Evolutionary conservation across 2,329 filamentous ascomycete genomes (phyloP).

Genomic region (Apiospora aurea): DNA sequence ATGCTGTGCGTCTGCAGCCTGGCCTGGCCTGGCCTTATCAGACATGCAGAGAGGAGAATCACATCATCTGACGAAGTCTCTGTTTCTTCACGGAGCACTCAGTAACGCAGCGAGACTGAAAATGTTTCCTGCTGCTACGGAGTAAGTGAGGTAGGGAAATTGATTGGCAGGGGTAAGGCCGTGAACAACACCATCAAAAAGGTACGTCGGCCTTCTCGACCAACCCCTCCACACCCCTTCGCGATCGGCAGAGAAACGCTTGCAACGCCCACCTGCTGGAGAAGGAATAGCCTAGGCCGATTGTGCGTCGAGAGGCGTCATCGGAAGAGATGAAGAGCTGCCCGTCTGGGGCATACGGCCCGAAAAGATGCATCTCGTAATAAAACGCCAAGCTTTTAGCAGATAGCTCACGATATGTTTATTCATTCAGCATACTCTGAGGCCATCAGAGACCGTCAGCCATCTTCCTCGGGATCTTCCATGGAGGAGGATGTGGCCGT

Average conservation of each 20-base stretch:
- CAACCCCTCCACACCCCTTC: not conserved
- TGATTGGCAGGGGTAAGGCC: not conserved
- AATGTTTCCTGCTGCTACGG: not conserved
- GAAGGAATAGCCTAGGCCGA: conserved; percentile 21
- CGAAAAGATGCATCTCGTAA: conserved; percentile 20
- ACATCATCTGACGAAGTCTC: not conserved
- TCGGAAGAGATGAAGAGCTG: not conserved
- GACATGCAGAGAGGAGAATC: not conserved
- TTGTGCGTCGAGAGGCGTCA: not conserved
- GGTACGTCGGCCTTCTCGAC: not conserved
- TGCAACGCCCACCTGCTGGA: conserved; percentile 22
- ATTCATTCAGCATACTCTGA: not conserved
- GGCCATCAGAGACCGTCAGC: not conserved
- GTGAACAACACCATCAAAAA: too few species aligned
- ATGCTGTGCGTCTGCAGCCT: not conserved
- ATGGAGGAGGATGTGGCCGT: not conserved
- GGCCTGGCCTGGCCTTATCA: not conserved
- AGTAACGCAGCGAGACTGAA: not conserved
- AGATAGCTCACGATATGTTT: not conserved
- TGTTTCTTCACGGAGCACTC: not conserved
- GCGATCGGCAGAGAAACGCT: not conserved
- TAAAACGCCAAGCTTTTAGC: not conserved
- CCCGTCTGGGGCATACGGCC: conserved; percentile 23
- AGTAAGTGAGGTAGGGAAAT: not conserved
- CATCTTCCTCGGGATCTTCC: not conserved